Evolutionary conservation across 2,329 filamentous ascomycete species (phyloP).

Genomic region (Elsinoe perseae): DNA sequence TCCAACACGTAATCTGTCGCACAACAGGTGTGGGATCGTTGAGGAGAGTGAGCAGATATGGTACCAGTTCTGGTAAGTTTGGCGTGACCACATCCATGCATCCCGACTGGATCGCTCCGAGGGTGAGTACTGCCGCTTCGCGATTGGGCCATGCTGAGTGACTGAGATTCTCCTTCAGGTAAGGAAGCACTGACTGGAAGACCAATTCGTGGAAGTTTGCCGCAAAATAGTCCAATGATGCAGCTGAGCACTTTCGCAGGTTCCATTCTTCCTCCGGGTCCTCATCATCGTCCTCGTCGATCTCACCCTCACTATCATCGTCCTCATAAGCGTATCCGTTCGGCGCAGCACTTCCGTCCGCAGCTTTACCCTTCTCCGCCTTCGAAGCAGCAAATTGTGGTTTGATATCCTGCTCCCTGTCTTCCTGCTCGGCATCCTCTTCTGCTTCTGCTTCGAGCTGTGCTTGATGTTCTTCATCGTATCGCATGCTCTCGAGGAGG

Average conservation of each 20-base stretch:
- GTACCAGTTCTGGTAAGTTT: slow-evolving; percentile 81
- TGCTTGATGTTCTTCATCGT: slow-evolving; percentile 86
- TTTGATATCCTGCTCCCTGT: slow-evolving; percentile 83
- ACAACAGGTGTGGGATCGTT: slow-evolving; percentile 83
- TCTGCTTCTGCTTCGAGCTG: slow-evolving; percentile 69
- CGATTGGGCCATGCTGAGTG: slow-evolving; percentile 86
- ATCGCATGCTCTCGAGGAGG: slow-evolving; percentile 89
- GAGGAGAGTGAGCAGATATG: slow-evolving; percentile 80
- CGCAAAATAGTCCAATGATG: slow-evolving; percentile 87
- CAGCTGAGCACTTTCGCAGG: slow-evolving; percentile 90
- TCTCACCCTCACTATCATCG: slow-evolving; percentile 81
- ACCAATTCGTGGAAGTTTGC: slow-evolving; percentile 81
- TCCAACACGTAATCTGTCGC: slow-evolving; percentile 96
- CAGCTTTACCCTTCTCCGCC: slow-evolving; percentile 19
- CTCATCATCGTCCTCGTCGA: slow-evolving; percentile 62
- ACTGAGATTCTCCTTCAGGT: slow-evolving; percentile 80
- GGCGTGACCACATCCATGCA: slow-evolving; percentile 85
- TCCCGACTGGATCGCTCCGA: slow-evolving; percentile 90
- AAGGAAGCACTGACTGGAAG: slow-evolving; percentile 86
- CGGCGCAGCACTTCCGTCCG: slow-evolving; percentile 32
- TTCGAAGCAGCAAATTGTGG: slow-evolving; percentile 72
- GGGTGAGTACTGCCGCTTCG: slow-evolving; percentile 86
- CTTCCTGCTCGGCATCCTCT: slow-evolving; percentile 84
- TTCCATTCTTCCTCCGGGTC: slow-evolving; percentile 93
- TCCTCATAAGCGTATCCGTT: slow-evolving; percentile 44